Evolutionary conservation across 23 red algal species (phyloP).

Genomic region (Gracilaria domingensis): DNA sequence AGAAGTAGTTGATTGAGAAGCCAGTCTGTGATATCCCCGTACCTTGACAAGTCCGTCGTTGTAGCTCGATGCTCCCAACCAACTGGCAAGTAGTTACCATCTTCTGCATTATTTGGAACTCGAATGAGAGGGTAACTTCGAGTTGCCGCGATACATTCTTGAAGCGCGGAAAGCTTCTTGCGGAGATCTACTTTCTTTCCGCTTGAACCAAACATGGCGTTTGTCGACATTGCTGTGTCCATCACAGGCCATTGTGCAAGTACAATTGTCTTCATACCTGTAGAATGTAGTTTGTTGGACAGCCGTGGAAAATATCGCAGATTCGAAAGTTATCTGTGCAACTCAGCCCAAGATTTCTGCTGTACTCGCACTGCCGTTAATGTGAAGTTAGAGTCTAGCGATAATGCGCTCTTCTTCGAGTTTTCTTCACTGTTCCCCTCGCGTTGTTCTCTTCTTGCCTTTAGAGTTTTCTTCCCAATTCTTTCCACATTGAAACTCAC

Average conservation of each 20-base stretch:
- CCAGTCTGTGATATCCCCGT: constrained; percentile 53
- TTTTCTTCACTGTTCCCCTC: not conserved
- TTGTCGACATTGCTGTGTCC: constrained; percentile 32
- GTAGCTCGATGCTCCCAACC: constrained; percentile 74
- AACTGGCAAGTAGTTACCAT: constrained; percentile 76
- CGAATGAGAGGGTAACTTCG: constrained; percentile 64
- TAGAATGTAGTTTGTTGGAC: constrained; percentile 19
- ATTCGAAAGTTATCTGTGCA: constrained; percentile 35
- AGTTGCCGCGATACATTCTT: constrained; percentile 53
- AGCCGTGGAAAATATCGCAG: constrained; percentile 37
- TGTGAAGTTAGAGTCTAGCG: constrained; percentile 45
- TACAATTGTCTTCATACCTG: constrained; percentile 51
- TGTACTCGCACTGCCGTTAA: constrained; percentile 26
- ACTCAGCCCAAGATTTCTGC: constrained; percentile 51
- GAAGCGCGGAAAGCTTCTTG: constrained; percentile 21
- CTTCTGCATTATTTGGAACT: constrained; percentile 46
- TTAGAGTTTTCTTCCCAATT: constrained; percentile 41
- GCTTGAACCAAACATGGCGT: constrained; percentile 28
- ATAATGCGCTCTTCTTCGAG: not conserved
- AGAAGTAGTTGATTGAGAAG: constrained; percentile 45
- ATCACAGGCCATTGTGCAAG: constrained; percentile 64
- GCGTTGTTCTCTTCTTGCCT: not conserved
- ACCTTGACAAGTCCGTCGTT: constrained; percentile 36
- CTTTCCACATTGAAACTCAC: constrained; percentile 51
- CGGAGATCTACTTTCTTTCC: constrained; percentile 15